phyloP scores from a whole-genome alignment of 2,329 filamentous ascomycete genomes.

The Aspergillus thermomutatus region DNA sequence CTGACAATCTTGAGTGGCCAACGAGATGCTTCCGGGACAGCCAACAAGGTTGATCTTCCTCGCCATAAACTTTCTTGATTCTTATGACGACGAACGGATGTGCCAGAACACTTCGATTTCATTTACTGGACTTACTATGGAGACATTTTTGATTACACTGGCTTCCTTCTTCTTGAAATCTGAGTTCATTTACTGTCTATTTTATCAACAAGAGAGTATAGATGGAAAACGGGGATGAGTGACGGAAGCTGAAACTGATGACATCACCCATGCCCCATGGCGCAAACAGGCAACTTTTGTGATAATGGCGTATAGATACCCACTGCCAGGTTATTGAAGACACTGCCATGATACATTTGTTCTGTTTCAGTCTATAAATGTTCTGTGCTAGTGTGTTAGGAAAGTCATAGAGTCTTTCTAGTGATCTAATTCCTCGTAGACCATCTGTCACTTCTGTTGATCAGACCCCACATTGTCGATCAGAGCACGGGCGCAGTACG shows the following conservation, averaged over 20 bases:
- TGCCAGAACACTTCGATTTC: not conserved
- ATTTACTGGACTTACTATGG: not conserved
- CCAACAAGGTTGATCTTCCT: not conserved
- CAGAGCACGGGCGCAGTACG: conserved; percentile 8
- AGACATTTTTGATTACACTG: not conserved
- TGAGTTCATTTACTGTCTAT: not conserved
- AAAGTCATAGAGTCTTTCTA: not conserved
- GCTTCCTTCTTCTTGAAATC: not conserved
- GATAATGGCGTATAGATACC: too few relatives aligned
- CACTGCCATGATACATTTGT: not conserved
- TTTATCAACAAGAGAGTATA: not conserved
- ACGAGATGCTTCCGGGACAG: not conserved
- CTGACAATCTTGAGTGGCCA: not conserved
- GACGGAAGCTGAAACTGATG: not conserved
- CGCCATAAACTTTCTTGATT: not conserved
- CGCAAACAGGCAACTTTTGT: not conserved
- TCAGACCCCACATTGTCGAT: conserved; percentile 8
- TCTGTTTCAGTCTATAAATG: not conserved
- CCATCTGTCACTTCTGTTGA: not conserved
- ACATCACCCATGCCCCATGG: not conserved
- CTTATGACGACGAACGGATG: not conserved
- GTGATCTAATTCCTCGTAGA: not conserved
- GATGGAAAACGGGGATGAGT: not conserved
- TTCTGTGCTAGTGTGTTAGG: not conserved
- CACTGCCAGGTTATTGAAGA: not conserved